Evolutionary conservation across 768 basidiomycete species (phyloP).

Genomic region (Tephrocybe sp.): DNA sequence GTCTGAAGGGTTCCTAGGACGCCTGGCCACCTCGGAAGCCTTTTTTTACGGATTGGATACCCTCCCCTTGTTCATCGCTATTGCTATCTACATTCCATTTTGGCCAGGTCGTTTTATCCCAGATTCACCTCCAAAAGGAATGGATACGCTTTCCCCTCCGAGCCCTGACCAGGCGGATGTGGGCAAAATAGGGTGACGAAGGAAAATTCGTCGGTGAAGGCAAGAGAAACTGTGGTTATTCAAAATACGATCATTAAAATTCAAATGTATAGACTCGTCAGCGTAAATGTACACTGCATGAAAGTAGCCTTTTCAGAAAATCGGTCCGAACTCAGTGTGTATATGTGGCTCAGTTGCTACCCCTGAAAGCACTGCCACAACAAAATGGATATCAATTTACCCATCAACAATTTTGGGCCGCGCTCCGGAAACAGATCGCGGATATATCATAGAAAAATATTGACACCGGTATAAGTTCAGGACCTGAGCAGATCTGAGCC

Average conservation of each 20-base stretch:
- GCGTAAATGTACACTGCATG: too few relatives aligned
- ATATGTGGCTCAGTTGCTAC: too few relatives aligned
- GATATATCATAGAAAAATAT: too few relatives aligned
- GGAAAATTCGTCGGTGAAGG: neutral
- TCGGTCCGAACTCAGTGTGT: too few relatives aligned
- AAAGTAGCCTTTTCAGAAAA: too few relatives aligned
- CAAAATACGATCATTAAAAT: neutral
- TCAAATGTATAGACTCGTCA: neutral
- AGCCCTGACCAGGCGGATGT: neutral
- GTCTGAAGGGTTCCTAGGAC: slow-evolving; percentile 57
- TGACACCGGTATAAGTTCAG: too few relatives aligned
- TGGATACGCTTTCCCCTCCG: neutral
- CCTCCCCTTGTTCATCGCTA: slow-evolving; percentile 61
- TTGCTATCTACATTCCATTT: slow-evolving; percentile 52
- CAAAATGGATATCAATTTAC: too few relatives aligned
- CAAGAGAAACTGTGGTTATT: neutral
- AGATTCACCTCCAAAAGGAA: neutral
- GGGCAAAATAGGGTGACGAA: neutral
- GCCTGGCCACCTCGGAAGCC: slow-evolving; percentile 53
- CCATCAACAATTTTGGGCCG: too few relatives aligned
- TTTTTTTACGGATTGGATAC: slow-evolving; percentile 69
- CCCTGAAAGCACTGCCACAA: too few relatives aligned
- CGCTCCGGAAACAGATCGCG: too few relatives aligned
- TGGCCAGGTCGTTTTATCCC: slow-evolving; percentile 64
- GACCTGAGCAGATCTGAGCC: neutral